A percentile compares a stretch with the other conserved stretches of the same genome.
Evolutionary conservation across 345 rosid species (phyloP).

Genomic region (Syzygium jambos): DNA sequence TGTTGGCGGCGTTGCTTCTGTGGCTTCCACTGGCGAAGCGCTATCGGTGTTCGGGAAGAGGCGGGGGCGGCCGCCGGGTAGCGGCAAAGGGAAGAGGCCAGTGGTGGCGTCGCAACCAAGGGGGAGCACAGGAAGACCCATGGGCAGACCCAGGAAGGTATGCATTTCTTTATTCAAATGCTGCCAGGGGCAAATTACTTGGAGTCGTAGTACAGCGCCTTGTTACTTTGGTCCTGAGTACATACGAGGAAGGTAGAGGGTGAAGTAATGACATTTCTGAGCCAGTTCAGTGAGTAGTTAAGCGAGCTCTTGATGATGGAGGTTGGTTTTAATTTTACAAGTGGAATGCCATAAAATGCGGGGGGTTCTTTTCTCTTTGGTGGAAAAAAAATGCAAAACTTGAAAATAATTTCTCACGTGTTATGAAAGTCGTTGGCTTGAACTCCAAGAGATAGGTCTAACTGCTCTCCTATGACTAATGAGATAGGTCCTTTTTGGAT

Average conservation of each 20-base stretch:
- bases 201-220: neutral
- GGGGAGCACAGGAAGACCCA: neutral
- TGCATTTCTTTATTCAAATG: neutral
- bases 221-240: neutral
- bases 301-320: neutral
- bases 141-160: conserved; percentile 3
- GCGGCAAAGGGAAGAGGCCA: neutral
- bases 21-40: neutral
- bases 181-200: neutral
- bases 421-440: neutral
- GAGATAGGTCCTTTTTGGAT: neutral
- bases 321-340: neutral
- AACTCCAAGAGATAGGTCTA: neutral
- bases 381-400: neutral
- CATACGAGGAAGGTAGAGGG: neutral
- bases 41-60: neutral
- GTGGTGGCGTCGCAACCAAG: neutral
- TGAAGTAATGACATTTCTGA: neutral
- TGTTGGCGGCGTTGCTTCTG: neutral
- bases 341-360: neutral
- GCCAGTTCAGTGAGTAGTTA: neutral
- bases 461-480: neutral
- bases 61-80: neutral
- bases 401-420: neutral
- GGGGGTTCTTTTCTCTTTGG: neutral